Conservation (phyloP, 345 rosid species). For the Ceriops decandra region DNA sequence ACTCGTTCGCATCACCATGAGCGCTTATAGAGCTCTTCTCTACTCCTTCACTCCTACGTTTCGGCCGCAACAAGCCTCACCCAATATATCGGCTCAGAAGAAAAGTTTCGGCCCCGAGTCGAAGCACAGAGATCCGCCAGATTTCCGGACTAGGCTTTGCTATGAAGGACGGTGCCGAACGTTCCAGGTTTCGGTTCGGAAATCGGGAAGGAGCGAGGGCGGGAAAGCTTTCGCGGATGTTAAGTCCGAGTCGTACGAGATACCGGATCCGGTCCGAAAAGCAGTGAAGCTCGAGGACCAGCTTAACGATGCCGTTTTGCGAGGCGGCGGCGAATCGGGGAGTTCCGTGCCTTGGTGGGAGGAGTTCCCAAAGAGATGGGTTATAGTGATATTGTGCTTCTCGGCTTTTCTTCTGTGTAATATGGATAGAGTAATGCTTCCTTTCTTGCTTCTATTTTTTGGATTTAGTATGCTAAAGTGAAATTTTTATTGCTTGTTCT, state of each 20-base stretch:
- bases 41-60: slow-evolving; percentile 44
- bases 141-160: slow-evolving; percentile 23
- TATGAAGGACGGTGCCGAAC: slow-evolving; percentile 24
- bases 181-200: slow-evolving; percentile 46
- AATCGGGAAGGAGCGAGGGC: slow-evolving; percentile 25
- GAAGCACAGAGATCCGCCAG: slow-evolving; percentile 15
- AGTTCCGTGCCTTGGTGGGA: slow-evolving; percentile 70
- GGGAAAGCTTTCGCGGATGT: slow-evolving; percentile 36
- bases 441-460: not conserved
- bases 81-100: slow-evolving; percentile 24
- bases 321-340: slow-evolving; percentile 20
- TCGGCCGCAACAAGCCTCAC: slow-evolving; percentile 22
- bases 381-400: slow-evolving; percentile 77
- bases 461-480: no score
- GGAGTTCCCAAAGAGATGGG: slow-evolving; percentile 87
- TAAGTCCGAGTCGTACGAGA: slow-evolving; percentile 34
- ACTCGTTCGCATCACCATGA: slow-evolving; percentile 43
- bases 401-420: slow-evolving; percentile 86
- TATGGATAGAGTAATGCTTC: slow-evolving; percentile 72
- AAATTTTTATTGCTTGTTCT: not conserved
- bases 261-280: slow-evolving; percentile 26
- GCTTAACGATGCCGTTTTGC: slow-evolving; percentile 26
- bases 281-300: slow-evolving; percentile 33
- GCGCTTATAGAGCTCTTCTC: slow-evolving; percentile 45
- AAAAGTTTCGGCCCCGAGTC: slow-evolving; percentile 12